These are phyloP conservation scores for Stephanodiscus triporus DNA, from an alignment of 108 stramenopile species.

Conservation along the genomic window DNA sequence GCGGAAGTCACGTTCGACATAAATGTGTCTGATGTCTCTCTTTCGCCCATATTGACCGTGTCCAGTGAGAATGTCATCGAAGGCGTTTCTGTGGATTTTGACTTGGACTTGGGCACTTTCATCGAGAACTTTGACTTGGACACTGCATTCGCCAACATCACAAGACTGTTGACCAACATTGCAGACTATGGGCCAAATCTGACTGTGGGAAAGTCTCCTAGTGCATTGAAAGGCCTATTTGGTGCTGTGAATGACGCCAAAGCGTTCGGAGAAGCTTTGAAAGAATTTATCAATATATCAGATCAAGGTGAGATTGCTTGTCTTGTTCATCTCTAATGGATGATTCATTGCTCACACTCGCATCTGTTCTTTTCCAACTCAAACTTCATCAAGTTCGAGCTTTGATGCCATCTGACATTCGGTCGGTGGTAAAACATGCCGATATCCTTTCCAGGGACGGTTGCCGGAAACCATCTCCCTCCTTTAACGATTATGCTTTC, in stretches of 20 bases:
- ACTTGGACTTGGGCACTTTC: conserved; percentile 20
- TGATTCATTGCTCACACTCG: background rate
- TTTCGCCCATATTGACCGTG: conserved; percentile 1
- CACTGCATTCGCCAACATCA: conserved; percentile 1
- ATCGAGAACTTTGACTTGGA: conserved; percentile 3
- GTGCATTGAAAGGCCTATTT: conserved; percentile 17
- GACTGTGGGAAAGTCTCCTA: conserved; percentile 7
- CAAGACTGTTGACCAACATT: background rate
- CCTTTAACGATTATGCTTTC: conserved; percentile 17
- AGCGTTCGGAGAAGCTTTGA: conserved; percentile 3
- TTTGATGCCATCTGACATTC: conserved; percentile 13
- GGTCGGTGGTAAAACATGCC: conserved; percentile 14
- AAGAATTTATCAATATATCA: conserved; percentile 12
- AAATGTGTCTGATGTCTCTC: conserved; percentile 1
- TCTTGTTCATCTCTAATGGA: background rate
- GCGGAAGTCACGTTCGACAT: conserved; percentile 26
- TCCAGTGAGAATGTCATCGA: background rate
- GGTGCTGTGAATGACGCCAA: conserved; percentile 15
- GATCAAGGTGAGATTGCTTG: conserved; percentile 14
- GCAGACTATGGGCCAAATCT: conserved; percentile 13
- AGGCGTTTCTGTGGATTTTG: conserved; percentile 14
- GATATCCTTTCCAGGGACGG: conserved; percentile 10
- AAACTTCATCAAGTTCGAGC: conserved; percentile 10
- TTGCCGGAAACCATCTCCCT: conserved; percentile 6
- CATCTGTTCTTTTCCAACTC: background rate